Evolutionary conservation across 2,329 filamentous ascomycete species (phyloP).

Genomic region (Aureobasidium musti): DNA sequence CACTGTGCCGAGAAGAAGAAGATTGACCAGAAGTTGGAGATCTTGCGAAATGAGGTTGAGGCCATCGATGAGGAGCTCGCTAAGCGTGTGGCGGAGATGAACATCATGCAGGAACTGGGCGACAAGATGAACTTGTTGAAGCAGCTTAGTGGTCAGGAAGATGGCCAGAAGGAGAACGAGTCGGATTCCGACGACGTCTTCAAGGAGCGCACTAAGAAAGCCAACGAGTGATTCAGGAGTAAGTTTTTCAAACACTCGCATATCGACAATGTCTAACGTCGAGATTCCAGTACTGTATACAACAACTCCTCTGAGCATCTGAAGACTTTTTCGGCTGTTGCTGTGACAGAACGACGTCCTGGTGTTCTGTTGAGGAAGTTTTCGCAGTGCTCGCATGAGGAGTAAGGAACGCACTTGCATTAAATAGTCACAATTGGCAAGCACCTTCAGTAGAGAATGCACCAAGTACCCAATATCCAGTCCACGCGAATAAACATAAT

Average conservation of each 20-base stretch:
- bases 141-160: not conserved
- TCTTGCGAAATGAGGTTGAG: not conserved
- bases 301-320: too few species aligned
- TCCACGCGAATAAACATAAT: too few species aligned
- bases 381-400: too few species aligned
- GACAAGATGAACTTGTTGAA: not conserved
- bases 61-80: not conserved
- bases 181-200: not conserved
- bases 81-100: not conserved
- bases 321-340: not conserved
- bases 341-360: not conserved
- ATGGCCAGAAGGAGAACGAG: not conserved
- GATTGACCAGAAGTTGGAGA: slow-evolving; percentile 8
- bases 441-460: too few species aligned
- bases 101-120: not conserved
- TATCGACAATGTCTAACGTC: not conserved
- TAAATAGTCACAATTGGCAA: too few species aligned
- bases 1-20: not conserved
- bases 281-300: not conserved
- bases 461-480: too few species aligned
- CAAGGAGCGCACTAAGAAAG: not conserved
- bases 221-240: not conserved
- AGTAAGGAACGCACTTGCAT: too few species aligned
- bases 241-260: not conserved
- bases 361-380: not conserved